Conservation (phyloP, 2,329 filamentous ascomycete genomes). For the Sclerotinia minor region DNA sequence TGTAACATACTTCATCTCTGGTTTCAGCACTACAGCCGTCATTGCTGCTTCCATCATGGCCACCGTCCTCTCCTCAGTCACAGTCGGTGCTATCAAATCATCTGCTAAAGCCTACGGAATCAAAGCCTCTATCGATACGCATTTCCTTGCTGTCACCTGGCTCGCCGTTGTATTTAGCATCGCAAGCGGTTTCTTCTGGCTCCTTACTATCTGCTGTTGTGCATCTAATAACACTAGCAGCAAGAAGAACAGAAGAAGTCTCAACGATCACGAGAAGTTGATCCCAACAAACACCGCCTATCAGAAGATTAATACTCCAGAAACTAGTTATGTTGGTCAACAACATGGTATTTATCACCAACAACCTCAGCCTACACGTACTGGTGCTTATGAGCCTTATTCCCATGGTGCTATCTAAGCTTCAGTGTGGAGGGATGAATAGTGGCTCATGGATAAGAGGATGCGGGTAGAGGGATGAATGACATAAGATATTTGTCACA, state of each 20-base stretch:
- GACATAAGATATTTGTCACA: conserved; percentile 10
- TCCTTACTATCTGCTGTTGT: conserved; percentile 91
- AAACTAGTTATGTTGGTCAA: conserved; percentile 39
- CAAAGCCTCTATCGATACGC: conserved; percentile 62
- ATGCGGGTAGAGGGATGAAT: not conserved
- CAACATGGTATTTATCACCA: conserved; percentile 47
- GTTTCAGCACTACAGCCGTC: conserved; percentile 55
- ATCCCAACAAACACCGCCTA: conserved; percentile 43
- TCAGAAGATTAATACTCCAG: conserved; percentile 48
- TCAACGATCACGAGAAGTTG: conserved; percentile 38
- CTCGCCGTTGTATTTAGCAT: conserved; percentile 76
- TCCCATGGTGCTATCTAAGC: conserved; percentile 53
- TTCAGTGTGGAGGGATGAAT: not conserved
- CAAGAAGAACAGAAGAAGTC: conserved; percentile 28
- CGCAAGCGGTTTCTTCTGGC: conserved; percentile 82
- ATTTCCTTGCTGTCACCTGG: conserved; percentile 75
- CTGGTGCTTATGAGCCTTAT: conserved; percentile 63
- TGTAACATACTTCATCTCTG: conserved; percentile 74
- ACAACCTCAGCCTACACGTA: conserved; percentile 43
- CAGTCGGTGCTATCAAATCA: conserved; percentile 67
- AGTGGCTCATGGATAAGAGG: not conserved
- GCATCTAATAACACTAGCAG: conserved; percentile 30
- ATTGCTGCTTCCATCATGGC: conserved; percentile 69
- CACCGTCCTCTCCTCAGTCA: conserved; percentile 70
- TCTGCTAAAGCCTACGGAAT: conserved; percentile 72